Percentiles rank a stretch among this genome's conserved stretches.
Conservation (phyloP, 768 basidiomycete genomes). For the Tricholoma bakamatsutake region DNA sequence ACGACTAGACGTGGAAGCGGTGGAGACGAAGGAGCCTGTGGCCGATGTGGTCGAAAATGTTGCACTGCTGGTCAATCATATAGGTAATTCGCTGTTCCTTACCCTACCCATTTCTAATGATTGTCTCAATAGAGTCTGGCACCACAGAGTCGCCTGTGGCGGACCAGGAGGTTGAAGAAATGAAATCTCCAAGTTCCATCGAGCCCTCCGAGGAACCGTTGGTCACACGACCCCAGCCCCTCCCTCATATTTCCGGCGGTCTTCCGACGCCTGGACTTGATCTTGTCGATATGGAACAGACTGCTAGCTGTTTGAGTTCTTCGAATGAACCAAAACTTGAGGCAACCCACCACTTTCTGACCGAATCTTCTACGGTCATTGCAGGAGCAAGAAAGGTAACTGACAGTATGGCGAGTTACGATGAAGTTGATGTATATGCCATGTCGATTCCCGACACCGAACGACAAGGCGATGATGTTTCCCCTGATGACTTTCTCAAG, state of each 20-base stretch:
- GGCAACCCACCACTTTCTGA: not conserved
- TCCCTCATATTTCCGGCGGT: not conserved
- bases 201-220: not conserved
- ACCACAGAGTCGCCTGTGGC: not conserved
- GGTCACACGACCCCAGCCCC: not conserved
- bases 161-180: not conserved
- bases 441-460: not conserved
- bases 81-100: not conserved
- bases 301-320: not conserved
- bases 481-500: not conserved
- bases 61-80: not conserved
- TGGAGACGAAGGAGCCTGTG: not conserved
- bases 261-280: not conserved
- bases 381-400: not conserved
- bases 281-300: not conserved
- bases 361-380: not conserved
- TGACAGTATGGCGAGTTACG: not conserved
- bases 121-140: not conserved
- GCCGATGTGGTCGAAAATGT: not conserved
- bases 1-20: not conserved
- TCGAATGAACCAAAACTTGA: not conserved
- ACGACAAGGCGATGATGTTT: not conserved
- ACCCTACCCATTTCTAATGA: not conserved
- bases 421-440: not conserved
- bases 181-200: not conserved